Conservation (phyloP, 176 grass and related monocot species). For the Aegilops sharonensis region DNA sequence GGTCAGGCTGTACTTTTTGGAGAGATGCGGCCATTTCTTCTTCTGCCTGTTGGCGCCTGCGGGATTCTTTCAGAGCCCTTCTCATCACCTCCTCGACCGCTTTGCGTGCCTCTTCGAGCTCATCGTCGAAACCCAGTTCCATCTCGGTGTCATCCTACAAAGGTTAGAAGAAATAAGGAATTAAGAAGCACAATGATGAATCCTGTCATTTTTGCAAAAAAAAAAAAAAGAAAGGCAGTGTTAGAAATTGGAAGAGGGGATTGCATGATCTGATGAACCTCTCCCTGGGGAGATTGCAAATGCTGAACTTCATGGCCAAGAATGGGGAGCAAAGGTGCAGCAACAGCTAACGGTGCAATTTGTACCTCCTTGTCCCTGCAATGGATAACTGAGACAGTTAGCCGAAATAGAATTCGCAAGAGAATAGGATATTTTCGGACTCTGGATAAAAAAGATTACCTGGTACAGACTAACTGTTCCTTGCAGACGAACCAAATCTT, state of each 20-base stretch:
- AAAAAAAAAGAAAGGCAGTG: too few species aligned
- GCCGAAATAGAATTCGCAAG: neutral
- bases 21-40: conserved; percentile 35
- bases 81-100: conserved; percentile 54
- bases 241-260: neutral
- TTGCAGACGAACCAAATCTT: conserved; percentile 64
- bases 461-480: conserved; percentile 54
- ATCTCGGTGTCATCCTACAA: conserved; percentile 16
- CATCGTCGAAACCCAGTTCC: conserved; percentile 34
- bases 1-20: conserved; percentile 33
- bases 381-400: neutral
- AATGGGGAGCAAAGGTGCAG: neutral
- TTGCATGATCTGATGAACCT: conserved; percentile 23
- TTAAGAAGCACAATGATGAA: neutral
- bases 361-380: conserved; percentile 20
- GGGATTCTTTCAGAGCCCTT: conserved; percentile 50
- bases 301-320: neutral
- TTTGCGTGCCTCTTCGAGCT: conserved; percentile 47
- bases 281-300: conserved; percentile 5
- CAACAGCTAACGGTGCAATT: neutral
- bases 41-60: conserved; percentile 52
- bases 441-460: conserved; percentile 23
- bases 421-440: neutral
- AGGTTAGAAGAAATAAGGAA: neutral
- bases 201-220: neutral